Percentiles rank a stretch among this genome's conserved stretches.
phyloP scores from a whole-genome alignment of 2,329 filamentous ascomycete genomes.

The Neonectria ditissima region DNA sequence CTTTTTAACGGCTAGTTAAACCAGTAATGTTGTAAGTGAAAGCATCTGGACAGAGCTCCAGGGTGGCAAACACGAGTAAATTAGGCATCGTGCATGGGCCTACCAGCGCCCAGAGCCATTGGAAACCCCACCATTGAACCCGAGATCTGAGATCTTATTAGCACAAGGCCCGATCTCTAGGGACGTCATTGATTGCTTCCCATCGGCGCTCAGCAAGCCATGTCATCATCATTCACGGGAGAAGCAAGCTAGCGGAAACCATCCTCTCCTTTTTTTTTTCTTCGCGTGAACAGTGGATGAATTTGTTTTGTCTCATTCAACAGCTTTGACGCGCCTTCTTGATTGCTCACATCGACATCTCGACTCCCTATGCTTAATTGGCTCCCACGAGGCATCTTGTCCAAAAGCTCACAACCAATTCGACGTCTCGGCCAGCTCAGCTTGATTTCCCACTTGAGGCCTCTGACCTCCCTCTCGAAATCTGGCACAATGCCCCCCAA shows the following conservation, averaged over 20 bases:
- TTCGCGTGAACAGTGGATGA: neutral
- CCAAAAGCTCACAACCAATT: neutral
- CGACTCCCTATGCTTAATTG: neutral
- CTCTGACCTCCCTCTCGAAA: neutral
- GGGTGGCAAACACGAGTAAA: too few relatives aligned
- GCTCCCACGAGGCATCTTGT: neutral
- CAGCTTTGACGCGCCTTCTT: too few relatives aligned
- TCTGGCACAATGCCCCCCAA: slow-evolving; percentile 49
- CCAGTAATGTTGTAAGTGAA: neutral
- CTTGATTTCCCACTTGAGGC: neutral
- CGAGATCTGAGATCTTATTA: slow-evolving; percentile 38
- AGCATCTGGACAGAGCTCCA: neutral
- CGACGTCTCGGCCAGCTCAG: neutral
- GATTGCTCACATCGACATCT: neutral
- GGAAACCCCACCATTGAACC: slow-evolving; percentile 14
- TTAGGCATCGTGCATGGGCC: neutral
- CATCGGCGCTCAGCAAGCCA: slow-evolving; percentile 46
- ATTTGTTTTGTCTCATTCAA: neutral
- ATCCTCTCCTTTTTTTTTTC: neutral
- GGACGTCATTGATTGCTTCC: slow-evolving; percentile 46
- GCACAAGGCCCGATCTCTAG: slow-evolving; percentile 46
- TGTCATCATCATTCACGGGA: slow-evolving; percentile 38
- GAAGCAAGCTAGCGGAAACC: slow-evolving; percentile 19
- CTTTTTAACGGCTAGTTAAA: neutral
- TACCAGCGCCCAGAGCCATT: slow-evolving; percentile 9